Conservation (phyloP, 2,329 filamentous ascomycete species). For the Curvularia lunata region DNA sequence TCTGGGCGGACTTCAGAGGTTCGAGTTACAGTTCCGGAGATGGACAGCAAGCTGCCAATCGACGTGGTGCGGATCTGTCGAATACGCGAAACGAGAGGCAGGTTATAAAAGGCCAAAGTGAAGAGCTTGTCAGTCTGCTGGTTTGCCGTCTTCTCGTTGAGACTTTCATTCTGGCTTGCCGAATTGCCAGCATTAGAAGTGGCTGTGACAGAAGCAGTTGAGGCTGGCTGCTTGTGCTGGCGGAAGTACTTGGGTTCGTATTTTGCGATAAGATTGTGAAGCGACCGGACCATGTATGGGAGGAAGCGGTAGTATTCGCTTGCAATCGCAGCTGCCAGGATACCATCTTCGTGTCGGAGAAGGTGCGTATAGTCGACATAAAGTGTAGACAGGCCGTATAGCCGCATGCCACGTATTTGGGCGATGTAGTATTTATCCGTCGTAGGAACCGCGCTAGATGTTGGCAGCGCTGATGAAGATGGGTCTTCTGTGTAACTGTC, state of each 20-base stretch:
- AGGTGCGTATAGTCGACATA: slow-evolving; percentile 90
- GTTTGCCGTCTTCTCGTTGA: slow-evolving; percentile 78
- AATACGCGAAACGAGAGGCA: slow-evolving; percentile 84
- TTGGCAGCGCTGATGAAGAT: slow-evolving; percentile 65
- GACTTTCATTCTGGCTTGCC: slow-evolving; percentile 62
- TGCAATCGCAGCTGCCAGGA: slow-evolving; percentile 83
- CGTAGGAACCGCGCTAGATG: slow-evolving; percentile 69
- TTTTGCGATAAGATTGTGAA: slow-evolving; percentile 93
- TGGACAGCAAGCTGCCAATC: slow-evolving; percentile 91
- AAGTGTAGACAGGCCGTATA: slow-evolving; percentile 78
- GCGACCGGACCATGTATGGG: slow-evolving; percentile 84
- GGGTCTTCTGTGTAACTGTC: slow-evolving; percentile 71
- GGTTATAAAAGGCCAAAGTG: slow-evolving; percentile 88
- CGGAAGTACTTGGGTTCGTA: slow-evolving; percentile 94
- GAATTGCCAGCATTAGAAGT: slow-evolving; percentile 65
- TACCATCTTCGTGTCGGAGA: slow-evolving; percentile 75
- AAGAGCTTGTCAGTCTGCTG: slow-evolving; percentile 98
- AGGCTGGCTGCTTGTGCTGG: slow-evolving; percentile 83
- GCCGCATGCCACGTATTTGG: slow-evolving; percentile 78
- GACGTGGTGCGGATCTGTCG: slow-evolving; percentile 85
- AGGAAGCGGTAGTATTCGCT: slow-evolving; percentile 94
- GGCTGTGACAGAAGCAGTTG: slow-evolving; percentile 74
- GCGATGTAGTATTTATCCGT: slow-evolving; percentile 86
- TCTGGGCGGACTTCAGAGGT: slow-evolving; percentile 97
- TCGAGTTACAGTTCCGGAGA: slow-evolving; percentile 94